These are phyloP conservation scores for Coleophoma cylindrospora DNA, from an alignment of 2,329 filamentous ascomycete genomes.

Conservation along the genomic window DNA sequence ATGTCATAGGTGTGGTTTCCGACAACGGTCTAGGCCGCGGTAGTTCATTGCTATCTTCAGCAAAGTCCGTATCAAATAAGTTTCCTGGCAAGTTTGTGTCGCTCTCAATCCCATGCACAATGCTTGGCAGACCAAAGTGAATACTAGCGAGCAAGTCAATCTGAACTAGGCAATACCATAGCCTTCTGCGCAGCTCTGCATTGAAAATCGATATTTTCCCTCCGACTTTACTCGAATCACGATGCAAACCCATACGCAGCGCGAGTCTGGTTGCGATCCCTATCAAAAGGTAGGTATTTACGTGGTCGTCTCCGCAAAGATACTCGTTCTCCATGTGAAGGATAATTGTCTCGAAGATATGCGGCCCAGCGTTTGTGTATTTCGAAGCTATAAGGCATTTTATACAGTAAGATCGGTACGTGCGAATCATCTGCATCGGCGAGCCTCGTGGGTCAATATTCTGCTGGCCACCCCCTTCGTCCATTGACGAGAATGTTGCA, in stretches of 20 bases:
- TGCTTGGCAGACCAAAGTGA: constrained; percentile 62
- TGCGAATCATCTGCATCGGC: constrained; percentile 40
- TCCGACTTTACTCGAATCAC: constrained; percentile 37
- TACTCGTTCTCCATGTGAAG: constrained; percentile 51
- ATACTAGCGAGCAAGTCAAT: constrained; percentile 62
- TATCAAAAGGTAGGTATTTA: constrained; percentile 48
- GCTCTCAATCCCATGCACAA: constrained; percentile 58
- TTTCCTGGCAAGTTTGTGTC: constrained; percentile 59
- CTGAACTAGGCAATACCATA: constrained; percentile 50
- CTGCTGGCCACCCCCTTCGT: constrained; percentile 34
- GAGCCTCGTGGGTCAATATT: constrained; percentile 38
- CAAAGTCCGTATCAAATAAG: constrained; percentile 61
- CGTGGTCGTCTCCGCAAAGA: constrained; percentile 43
- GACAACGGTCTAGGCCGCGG: constrained; percentile 50
- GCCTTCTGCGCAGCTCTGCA: constrained; percentile 65
- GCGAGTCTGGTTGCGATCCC: constrained; percentile 47
- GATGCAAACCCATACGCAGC: constrained; percentile 54
- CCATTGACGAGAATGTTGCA: constrained; percentile 32
- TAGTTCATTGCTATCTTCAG: constrained; percentile 46
- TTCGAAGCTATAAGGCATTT: constrained; percentile 45
- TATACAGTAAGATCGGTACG: constrained; percentile 44
- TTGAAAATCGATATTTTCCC: constrained; percentile 60
- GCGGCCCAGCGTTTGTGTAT: constrained; percentile 42
- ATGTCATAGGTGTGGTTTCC: constrained; percentile 55
- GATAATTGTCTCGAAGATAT: constrained; percentile 45